Base-by-base conservation (phyloP, 257 asterid genomes). In the Henckelia pumila region DNA sequence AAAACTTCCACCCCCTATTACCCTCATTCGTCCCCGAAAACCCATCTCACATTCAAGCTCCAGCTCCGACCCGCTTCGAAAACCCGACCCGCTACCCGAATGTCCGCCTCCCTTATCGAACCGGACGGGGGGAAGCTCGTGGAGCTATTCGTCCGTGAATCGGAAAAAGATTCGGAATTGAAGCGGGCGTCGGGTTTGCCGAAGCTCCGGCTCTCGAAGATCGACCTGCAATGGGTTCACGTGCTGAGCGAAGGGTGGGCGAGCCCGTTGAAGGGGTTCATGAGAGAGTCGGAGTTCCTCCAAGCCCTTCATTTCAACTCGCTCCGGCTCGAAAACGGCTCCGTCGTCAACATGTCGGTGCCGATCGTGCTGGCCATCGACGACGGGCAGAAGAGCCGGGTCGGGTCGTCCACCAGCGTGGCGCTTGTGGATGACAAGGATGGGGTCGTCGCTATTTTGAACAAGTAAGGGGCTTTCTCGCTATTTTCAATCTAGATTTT, bases 171-270 rank as follows among this genome's bases (percentile, higher is more conserved):
- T 1, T 59, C 74, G 73, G 87, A 80, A 60, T 58, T 44, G 40
- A 71, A 71, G 28, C 82, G 81, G 63, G 89, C 97, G 4, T 7
- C 24, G 53, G 37, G 64, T 56, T 66, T 91, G 84, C 84, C 85
- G 3, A 86, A 75, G 66, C 80, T 91, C 78, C 75, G 73, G 64
- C 67, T 91, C 61, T 79, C 90, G 30, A 81, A 68, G 73, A 91
- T 88, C 68, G 97, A 91, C 82, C 80, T 86, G 44, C 88, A 91
- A 74, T 91, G 97, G 97, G 95, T 88, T 68, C 97, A 91, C 59
- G 96, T 91, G 76, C 71, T 88, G n/a, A 79, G 95, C 40, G 96
- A 91, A 82, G 97, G 97, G 17, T 88, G 97, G 96, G 95, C 96
- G 0, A 88, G 89, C 75, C 97, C 97, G 0, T 77, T 91, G 68